phyloP scores from a whole-genome alignment of 768 basidiomycete species.

The Tephrocybe sp. region DNA sequence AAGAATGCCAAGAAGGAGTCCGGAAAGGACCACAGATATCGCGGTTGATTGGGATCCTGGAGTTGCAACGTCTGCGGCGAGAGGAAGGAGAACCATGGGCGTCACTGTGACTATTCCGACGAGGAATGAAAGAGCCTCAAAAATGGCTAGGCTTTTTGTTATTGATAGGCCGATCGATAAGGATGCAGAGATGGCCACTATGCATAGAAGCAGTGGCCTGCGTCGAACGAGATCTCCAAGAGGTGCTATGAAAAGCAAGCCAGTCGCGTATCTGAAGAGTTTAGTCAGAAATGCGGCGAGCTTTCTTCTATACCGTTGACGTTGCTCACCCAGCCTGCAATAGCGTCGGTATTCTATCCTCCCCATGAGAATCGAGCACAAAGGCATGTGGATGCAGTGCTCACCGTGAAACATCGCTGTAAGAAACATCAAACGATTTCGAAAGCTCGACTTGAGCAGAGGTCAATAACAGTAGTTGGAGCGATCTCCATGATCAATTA shows the following conservation, averaged over 20 bases:
- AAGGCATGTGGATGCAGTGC: not conserved
- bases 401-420: conserved; percentile 33
- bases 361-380: conserved; percentile 21
- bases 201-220: too few relatives aligned
- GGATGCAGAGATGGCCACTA: too few relatives aligned
- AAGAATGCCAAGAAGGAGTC: conserved; percentile 66
- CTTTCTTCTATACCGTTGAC: too few relatives aligned
- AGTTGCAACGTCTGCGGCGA: conserved; percentile 78
- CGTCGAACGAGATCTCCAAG: too few relatives aligned
- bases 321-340: conserved; percentile 48
- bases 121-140: conserved; percentile 57
- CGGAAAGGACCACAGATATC: conserved; percentile 66
- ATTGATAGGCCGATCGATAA: too few relatives aligned
- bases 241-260: too few relatives aligned
- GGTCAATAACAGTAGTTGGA: not conserved
- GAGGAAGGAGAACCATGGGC: conserved; percentile 69
- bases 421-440: conserved; percentile 30
- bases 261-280: too few relatives aligned
- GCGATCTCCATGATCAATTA: not conserved
- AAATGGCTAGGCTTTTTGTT: too few relatives aligned
- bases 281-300: too few relatives aligned
- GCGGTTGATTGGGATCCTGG: conserved; percentile 66
- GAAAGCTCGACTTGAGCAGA: conserved; percentile 35
- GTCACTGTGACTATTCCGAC: conserved; percentile 66
- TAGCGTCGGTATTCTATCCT: conserved; percentile 61